phyloP scores from a whole-genome alignment of 78 protist genomes.

The Salpingoeca rosetta region DNA sequence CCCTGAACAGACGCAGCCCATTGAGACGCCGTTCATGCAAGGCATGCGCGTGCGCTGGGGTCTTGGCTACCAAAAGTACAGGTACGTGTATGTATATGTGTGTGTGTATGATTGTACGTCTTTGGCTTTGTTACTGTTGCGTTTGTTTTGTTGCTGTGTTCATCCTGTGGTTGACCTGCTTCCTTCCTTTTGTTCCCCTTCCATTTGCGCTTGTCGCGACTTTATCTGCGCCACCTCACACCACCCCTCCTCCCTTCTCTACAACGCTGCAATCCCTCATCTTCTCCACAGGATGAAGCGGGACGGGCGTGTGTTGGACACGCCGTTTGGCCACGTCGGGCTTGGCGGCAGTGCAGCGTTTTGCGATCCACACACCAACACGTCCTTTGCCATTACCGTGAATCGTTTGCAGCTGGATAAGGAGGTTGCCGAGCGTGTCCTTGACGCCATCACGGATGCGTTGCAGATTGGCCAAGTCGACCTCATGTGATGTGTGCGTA shows the following conservation, averaged over 20 bases:
- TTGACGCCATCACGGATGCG: background rate
- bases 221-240: background rate
- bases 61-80: background rate
- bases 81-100: background rate
- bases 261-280: background rate
- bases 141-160: background rate
- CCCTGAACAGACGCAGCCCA: background rate
- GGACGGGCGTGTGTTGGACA: background rate
- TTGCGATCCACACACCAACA: background rate
- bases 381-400: conserved; percentile 2
- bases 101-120: background rate
- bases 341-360: background rate
- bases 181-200: background rate
- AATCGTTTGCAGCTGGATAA: background rate
- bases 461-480: no score
- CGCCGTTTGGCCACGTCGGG: conserved; percentile 3
- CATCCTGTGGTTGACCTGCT: background rate
- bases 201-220: background rate
- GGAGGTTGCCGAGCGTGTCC: background rate
- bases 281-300: no score
- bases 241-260: background rate
- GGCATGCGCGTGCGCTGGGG: background rate
- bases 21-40: background rate
- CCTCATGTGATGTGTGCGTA: no score
- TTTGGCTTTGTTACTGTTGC: background rate